Evolutionary conservation across 2,329 filamentous ascomycete species (phyloP).

Genomic region (Hyphodiscus sp.): DNA sequence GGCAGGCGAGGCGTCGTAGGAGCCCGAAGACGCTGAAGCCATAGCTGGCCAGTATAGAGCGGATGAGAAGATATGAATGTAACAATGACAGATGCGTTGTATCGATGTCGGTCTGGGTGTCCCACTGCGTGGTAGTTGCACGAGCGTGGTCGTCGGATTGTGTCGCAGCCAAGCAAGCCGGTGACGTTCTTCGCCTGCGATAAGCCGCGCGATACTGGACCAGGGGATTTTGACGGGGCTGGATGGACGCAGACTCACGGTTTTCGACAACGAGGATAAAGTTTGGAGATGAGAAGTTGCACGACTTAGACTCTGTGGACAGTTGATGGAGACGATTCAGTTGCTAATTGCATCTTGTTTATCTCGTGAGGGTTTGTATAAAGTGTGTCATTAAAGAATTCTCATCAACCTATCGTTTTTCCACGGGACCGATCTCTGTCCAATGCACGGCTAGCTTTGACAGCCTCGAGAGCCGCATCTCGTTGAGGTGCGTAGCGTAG

Average conservation of each 20-base stretch:
- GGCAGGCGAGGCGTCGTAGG: slow-evolving; percentile 20
- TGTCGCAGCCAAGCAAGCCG: neutral
- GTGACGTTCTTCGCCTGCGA: neutral
- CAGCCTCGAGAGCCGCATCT: neutral
- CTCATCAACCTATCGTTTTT: neutral
- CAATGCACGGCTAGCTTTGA: neutral
- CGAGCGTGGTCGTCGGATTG: neutral
- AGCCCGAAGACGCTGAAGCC: slow-evolving; percentile 26
- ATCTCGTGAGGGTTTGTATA: neutral
- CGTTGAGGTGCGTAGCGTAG: neutral
- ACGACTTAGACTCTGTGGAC: neutral
- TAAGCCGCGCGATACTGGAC: neutral
- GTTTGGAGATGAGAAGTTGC: neutral
- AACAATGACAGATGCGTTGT: neutral
- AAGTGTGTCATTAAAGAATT: neutral
- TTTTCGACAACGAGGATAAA: neutral
- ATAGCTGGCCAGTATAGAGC: slow-evolving; percentile 10
- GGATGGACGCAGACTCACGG: neutral
- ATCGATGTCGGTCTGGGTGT: neutral
- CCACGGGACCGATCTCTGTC: neutral
- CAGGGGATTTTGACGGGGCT: neutral
- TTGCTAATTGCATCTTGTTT: neutral
- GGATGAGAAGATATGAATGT: neutral
- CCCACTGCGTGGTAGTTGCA: neutral
- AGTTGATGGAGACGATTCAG: neutral